Evolutionary conservation across 2,329 filamentous ascomycete genomes (phyloP).

Genomic region (Neonectria magnoliae): DNA sequence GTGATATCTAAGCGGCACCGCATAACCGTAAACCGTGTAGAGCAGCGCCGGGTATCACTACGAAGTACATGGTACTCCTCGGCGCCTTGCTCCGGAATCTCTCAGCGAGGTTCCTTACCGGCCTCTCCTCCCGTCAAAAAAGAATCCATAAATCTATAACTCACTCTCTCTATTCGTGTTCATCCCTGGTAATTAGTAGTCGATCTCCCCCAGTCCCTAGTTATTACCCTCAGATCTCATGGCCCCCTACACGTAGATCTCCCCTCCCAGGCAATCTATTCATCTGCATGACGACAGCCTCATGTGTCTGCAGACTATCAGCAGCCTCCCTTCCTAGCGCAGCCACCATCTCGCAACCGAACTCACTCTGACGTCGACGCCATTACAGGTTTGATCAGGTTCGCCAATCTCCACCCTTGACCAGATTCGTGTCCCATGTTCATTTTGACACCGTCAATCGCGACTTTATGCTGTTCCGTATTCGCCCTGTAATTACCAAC

Average conservation of each 20-base stretch:
- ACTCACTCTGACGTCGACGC: slow-evolving; percentile 10
- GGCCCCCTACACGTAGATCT: no score
- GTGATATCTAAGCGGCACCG: background rate
- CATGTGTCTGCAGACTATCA: slow-evolving; percentile 5
- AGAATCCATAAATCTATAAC: background rate
- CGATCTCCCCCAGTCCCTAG: background rate
- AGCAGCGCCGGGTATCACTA: background rate
- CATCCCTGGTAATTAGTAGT: background rate
- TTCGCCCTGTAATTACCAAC: background rate
- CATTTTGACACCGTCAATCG: background rate
- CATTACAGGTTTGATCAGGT: background rate
- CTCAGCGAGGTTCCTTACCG: background rate
- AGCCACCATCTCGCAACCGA: slow-evolving; percentile 18
- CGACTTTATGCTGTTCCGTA: background rate
- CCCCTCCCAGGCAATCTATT: background rate
- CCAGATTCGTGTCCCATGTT: background rate
- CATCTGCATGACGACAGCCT: slow-evolving; percentile 9
- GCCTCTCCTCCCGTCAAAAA: background rate
- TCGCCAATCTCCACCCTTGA: background rate
- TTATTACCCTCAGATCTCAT: background rate
- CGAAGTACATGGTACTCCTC: background rate
- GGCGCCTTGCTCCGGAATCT: background rate
- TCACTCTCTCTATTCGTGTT: background rate
- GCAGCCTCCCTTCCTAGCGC: slow-evolving; percentile 19
- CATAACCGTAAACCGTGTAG: background rate